Evolutionary conservation across 75 land plant genomes (phyloP).

Genomic region (Adiantum capillusveneris): DNA sequence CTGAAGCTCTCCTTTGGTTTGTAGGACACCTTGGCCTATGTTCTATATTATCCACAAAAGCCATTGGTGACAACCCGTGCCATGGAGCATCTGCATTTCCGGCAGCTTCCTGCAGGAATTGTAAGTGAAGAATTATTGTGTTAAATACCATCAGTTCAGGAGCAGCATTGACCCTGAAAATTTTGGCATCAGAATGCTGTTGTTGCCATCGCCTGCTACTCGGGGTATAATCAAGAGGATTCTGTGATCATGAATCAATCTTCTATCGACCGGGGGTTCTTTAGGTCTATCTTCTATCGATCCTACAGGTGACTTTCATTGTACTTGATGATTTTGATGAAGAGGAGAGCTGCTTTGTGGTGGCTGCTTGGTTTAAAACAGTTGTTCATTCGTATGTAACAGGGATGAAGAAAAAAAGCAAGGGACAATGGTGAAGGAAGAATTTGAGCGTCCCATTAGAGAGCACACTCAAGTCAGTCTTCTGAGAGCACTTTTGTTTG

Average conservation of each 20-base stretch:
- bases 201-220: conserved; percentile 97
- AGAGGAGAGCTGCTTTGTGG: background rate
- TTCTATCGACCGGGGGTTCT: conserved; percentile 96
- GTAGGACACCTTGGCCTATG: conserved; percentile 99
- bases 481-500: background rate
- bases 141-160: background rate
- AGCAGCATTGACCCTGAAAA: no score
- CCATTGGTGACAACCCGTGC: conserved; percentile 98
- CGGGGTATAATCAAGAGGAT: conserved; percentile 99
- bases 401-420: conserved; percentile 98
- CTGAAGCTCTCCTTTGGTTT: no score
- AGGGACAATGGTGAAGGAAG: conserved; percentile 97
- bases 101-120: conserved; percentile 99
- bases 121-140: conserved; percentile 34
- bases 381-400: background rate
- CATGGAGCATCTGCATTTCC: conserved; percentile 97
- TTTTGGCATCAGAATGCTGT: conserved; percentile 80
- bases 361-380: no score
- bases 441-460: conserved; percentile 91
- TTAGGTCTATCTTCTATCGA: conserved; percentile 90
- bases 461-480: conserved; percentile 71
- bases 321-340: background rate
- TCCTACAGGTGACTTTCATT: conserved; percentile 67
- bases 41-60: conserved; percentile 96
- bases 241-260: conserved; percentile 99